phyloP scores from a whole-genome alignment of 495 filamentous ascomycete genomes.

The Trypethelium eluteriae region DNA sequence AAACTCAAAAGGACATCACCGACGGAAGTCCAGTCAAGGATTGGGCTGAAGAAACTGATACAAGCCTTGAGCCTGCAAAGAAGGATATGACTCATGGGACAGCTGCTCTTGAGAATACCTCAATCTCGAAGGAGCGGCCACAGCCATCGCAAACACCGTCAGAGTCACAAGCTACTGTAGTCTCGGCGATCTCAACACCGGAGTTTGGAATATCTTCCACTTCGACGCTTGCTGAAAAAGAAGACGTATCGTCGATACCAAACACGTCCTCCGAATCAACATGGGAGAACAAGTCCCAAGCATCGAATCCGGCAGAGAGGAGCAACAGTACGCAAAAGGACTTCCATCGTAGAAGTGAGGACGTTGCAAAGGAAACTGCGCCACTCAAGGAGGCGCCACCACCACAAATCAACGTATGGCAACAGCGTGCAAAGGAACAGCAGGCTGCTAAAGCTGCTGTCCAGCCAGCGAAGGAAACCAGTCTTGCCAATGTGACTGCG shows the following conservation, averaged over 20 bases:
- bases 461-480: conserved; percentile 26
- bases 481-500: conserved; percentile 7
- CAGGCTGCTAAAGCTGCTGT: conserved; percentile 49
- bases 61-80: conserved; percentile 19
- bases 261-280: conserved; percentile 58
- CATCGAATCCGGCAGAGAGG: conserved; percentile 40
- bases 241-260: conserved; percentile 55
- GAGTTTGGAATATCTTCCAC: conserved; percentile 59
- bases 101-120: conserved; percentile 29
- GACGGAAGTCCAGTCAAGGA: not conserved
- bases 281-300: conserved; percentile 61
- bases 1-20: conserved; percentile 6
- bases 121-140: conserved; percentile 18
- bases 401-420: conserved; percentile 81
- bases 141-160: conserved; percentile 9
- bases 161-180: not conserved
- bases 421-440: conserved; percentile 60
- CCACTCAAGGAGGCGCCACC: conserved; percentile 69
- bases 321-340: conserved; percentile 30
- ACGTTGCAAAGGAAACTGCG: conserved; percentile 33
- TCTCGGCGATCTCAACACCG: conserved; percentile 59
- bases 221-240: conserved; percentile 61
- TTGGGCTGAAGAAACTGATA: conserved; percentile 11
- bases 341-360: conserved; percentile 42
- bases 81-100: conserved; percentile 27